Conservation (phyloP, 352 stramenopile genomes). For the Globisporangium emineosum region DNA sequence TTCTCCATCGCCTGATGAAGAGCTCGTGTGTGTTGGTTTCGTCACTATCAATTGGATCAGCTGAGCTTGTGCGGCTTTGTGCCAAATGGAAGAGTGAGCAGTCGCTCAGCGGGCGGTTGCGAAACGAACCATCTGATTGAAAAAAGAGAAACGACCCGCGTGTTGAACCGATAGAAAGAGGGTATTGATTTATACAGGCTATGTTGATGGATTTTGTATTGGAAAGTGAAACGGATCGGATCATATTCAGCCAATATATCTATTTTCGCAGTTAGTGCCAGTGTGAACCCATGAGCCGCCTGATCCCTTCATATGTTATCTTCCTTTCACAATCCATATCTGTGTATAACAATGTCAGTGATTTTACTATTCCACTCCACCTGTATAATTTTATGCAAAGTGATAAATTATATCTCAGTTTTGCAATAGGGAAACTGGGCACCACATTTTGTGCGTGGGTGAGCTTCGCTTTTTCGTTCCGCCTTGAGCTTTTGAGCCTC, state of each 20-base stretch:
- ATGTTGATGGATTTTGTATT: not conserved
- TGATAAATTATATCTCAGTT: slow-evolving; percentile 5
- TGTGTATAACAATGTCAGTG: not conserved
- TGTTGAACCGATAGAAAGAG: too few species aligned
- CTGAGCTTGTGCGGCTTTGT: not conserved
- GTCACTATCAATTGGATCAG: not conserved
- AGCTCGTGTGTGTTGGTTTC: slow-evolving; percentile 6
- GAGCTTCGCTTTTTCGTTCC: not conserved
- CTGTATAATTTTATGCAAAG: not conserved
- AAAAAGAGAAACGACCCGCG: not conserved
- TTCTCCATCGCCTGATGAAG: not conserved
- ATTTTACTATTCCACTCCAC: rapidly evolving
- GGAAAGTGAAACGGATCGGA: not conserved
- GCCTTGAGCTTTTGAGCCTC: not conserved
- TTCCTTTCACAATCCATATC: not conserved
- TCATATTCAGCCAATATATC: not conserved
- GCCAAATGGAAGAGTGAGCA: not conserved
- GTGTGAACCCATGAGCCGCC: not conserved
- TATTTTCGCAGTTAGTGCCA: not conserved
- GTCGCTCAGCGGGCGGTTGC: not conserved
- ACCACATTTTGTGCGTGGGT: slow-evolving; percentile 3
- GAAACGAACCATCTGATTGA: not conserved
- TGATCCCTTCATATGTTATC: not conserved
- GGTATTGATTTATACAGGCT: not conserved
- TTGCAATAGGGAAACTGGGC: not conserved